Percentiles rank a stretch among this genome's conserved stretches.
Conservation (phyloP, 2,329 filamentous ascomycete genomes). For the Penicillium sp. region DNA sequence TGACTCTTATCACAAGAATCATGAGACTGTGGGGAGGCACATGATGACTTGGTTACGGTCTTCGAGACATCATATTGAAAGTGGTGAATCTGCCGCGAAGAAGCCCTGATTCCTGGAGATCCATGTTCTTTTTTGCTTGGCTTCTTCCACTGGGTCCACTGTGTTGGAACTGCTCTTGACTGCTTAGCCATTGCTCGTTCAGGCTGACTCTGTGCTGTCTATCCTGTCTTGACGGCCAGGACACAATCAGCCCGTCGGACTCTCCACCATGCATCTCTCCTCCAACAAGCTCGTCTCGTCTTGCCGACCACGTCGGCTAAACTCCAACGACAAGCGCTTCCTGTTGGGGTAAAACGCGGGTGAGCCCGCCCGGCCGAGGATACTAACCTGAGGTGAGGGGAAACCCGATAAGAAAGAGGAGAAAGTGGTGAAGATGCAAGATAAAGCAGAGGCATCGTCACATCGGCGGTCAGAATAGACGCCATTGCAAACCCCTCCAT, state of each 20-base stretch:
- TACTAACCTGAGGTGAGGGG: neutral
- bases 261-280: too few species aligned
- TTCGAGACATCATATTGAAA: too few species aligned
- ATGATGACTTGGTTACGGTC: too few species aligned
- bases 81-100: neutral
- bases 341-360: conserved; percentile 21
- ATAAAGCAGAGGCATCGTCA: conserved; percentile 22
- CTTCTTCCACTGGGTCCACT: conserved; percentile 13
- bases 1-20: too few species aligned
- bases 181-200: neutral
- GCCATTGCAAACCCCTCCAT: neutral
- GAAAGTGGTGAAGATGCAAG: conserved; percentile 4
- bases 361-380: conserved; percentile 19
- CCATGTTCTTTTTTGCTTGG: conserved; percentile 10
- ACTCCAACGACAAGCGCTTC: conserved; percentile 2
- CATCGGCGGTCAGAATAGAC: conserved; percentile 18
- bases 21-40: too few species aligned
- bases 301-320: conserved; percentile 23
- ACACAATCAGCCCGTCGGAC: neutral
- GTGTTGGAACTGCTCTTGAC: neutral
- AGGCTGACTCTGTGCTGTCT: neutral
- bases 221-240: neutral
- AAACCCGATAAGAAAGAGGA: neutral
- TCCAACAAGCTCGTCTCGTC: neutral
- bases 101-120: conserved; percentile 4